phyloP scores from a whole-genome alignment of 1,284 basidiomycete genomes.

The Pyrrhoderma lamaoense region DNA sequence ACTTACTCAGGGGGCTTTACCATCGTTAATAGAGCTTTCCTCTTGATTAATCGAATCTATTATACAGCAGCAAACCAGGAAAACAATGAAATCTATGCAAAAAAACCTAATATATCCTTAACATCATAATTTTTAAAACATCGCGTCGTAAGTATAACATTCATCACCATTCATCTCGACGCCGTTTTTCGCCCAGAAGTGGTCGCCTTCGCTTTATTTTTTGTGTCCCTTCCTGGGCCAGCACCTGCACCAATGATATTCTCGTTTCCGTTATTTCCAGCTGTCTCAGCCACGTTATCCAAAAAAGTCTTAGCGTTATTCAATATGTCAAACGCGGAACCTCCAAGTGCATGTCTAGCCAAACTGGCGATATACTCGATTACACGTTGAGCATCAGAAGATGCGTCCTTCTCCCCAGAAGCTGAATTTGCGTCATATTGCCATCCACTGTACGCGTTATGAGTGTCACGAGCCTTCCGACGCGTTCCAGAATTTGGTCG shows the following conservation, averaged over 20 bases:
- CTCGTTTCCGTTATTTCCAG: conserved; percentile 20
- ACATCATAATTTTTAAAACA: too few species aligned
- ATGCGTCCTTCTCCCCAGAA: conserved; percentile 22
- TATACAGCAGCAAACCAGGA: too few species aligned
- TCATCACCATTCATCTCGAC: conserved; percentile 7
- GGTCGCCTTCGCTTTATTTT: conserved; percentile 12
- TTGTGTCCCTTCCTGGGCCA: neutral
- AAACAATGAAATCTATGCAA: too few species aligned
- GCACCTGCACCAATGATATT: neutral
- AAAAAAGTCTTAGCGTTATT: conserved; percentile 28
- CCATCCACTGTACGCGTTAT: conserved; percentile 52
- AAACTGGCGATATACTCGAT: conserved; percentile 38
- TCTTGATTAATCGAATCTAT: too few species aligned
- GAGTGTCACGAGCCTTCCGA: conserved; percentile 62
- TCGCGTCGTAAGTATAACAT: too few species aligned
- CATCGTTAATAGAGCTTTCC: too few species aligned
- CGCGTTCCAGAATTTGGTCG: conserved; percentile 19
- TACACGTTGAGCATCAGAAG: conserved; percentile 33
- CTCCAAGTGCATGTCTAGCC: conserved; percentile 26
- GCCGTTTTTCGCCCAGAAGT: conserved; percentile 2
- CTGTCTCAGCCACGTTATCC: conserved; percentile 37
- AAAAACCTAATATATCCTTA: too few species aligned
- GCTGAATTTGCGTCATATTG: conserved; percentile 37
- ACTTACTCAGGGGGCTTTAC: too few species aligned
- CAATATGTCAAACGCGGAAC: conserved; percentile 23